Evolutionary conservation across 106 monocot species (phyloP).

Genomic region (Gastrodia elata): DNA sequence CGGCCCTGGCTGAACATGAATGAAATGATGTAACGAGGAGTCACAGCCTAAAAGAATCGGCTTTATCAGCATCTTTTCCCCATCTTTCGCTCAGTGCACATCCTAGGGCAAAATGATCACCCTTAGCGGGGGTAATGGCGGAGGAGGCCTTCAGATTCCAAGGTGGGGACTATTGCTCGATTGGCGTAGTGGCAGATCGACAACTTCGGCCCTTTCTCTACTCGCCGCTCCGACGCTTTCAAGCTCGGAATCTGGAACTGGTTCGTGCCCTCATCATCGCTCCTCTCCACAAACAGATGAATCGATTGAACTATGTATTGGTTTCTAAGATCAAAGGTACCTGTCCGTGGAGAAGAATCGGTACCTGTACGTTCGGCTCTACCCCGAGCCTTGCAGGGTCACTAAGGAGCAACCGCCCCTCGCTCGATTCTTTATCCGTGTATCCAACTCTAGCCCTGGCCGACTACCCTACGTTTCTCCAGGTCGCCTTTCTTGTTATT

Average conservation of each 20-base stretch:
- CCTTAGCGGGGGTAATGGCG: conserved; percentile 9
- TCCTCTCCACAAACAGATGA: neutral
- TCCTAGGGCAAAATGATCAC: neutral
- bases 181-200: conserved; percentile 88
- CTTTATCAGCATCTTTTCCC: no score
- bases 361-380: conserved; percentile 61
- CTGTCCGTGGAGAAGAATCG: conserved; percentile 74
- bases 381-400: conserved; percentile 52
- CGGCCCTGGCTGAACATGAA: no score
- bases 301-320: neutral
- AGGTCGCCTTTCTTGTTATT: conserved; percentile 17
- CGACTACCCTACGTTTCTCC: conserved; percentile 62
- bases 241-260: conserved; percentile 92
- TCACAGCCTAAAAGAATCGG: no score
- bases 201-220: conserved; percentile 60
- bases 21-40: no score
- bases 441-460: conserved; percentile 44
- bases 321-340: conserved; percentile 4
- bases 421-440: conserved; percentile 65
- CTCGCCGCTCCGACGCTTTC: conserved; percentile 85
- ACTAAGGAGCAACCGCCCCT: conserved; percentile 77
- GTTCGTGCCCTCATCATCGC: conserved; percentile 15
- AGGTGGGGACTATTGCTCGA: conserved; percentile 78
- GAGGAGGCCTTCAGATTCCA: conserved; percentile 30
- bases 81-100: no score